These are phyloP conservation scores for Sporothrix brasiliensis DNA, from an alignment of 2,329 filamentous ascomycete species.

Conservation along the genomic window DNA sequence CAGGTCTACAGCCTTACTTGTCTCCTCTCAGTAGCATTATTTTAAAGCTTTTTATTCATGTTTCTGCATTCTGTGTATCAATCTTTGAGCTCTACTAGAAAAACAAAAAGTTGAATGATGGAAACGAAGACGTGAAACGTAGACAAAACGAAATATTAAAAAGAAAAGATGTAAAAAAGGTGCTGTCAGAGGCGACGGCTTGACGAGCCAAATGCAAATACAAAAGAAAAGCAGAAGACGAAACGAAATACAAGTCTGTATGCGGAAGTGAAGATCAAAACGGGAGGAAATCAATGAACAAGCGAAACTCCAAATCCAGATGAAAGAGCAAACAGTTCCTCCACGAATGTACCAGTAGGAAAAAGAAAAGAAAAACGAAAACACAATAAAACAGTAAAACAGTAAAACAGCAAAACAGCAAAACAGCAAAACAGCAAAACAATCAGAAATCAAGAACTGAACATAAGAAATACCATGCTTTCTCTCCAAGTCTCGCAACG, in stretches of 20 bases:
- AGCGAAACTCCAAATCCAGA: slow-evolving; percentile 3
- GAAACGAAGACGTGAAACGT: neutral
- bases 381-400: neutral
- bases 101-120: neutral
- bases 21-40: neutral
- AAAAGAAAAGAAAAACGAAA: neutral
- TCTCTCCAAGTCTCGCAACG: neutral
- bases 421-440: neutral
- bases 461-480: neutral
- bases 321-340: neutral
- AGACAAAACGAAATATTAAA: neutral
- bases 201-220: neutral
- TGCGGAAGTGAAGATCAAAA: neutral
- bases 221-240: neutral
- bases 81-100: slow-evolving; percentile 11
- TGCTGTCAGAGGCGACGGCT: neutral
- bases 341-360: slow-evolving; percentile 1
- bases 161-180: neutral
- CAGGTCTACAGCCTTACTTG: neutral
- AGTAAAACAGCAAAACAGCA: neutral
- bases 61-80: neutral
- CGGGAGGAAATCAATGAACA: neutral
- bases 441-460: neutral
- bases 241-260: neutral
- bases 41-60: slow-evolving; percentile 8